Percentiles rank a stretch among this genome's conserved stretches.
Conservation (phyloP, 2,329 filamentous ascomycete species). For the Cytospora schulzeri region DNA sequence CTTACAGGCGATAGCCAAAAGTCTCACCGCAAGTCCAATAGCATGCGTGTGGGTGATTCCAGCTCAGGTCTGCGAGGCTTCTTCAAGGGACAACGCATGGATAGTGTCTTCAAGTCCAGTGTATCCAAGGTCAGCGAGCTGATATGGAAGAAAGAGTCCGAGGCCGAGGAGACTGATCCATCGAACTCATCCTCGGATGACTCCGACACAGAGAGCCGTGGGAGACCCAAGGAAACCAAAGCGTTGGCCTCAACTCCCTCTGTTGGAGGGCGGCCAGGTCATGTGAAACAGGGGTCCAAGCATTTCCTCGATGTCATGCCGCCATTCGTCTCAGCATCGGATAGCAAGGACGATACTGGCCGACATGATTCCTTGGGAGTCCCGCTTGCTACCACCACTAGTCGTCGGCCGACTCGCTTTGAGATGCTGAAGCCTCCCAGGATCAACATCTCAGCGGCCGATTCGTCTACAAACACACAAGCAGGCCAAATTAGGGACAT, state of each 20-base stretch:
- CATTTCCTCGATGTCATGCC: conserved; percentile 57
- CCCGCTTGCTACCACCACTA: conserved; percentile 38
- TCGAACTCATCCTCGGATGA: conserved; percentile 51
- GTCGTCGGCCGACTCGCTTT: conserved; percentile 47
- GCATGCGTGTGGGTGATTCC: conserved; percentile 49
- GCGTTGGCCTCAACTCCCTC: conserved; percentile 36
- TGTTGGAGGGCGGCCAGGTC: conserved; percentile 37
- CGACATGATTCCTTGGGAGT: conserved; percentile 18
- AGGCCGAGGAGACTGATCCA: conserved; percentile 36
- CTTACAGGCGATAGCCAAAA: conserved; percentile 51
- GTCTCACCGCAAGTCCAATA: conserved; percentile 51
- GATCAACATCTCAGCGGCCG: conserved; percentile 49
- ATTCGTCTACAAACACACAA: conserved; percentile 31
- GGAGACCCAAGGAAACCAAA: conserved; percentile 38
- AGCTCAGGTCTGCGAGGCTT: conserved; percentile 67
- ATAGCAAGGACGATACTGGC: conserved; percentile 31
- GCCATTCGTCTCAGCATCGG: conserved; percentile 46
- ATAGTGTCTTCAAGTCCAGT: conserved; percentile 66
- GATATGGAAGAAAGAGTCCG: conserved; percentile 56
- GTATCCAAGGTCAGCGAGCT: conserved; percentile 60
- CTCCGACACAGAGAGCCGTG: conserved; percentile 50
- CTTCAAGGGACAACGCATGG: conserved; percentile 76
- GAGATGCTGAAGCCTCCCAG: conserved; percentile 52
- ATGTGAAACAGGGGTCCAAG: conserved; percentile 41
- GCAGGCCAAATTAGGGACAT: conserved; percentile 38